Conservation (phyloP, 441 rosid genomes). For the Isatis lusitanica region DNA sequence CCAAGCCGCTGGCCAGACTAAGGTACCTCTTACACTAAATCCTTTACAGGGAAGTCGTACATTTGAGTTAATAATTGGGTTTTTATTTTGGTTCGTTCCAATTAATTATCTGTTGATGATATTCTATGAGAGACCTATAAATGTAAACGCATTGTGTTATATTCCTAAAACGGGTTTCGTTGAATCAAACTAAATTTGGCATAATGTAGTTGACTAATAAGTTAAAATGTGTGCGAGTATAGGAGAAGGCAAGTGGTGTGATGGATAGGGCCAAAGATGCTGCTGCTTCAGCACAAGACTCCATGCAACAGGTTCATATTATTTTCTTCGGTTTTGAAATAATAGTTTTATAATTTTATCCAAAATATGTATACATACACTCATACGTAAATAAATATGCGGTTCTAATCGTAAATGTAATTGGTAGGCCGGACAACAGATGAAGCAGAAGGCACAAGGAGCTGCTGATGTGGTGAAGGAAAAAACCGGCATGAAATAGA, state of each 20-base stretch:
- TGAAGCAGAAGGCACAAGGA: constrained; percentile 38
- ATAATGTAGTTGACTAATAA: background rate
- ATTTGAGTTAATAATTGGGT: background rate
- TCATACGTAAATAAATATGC: background rate
- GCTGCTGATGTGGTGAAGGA: constrained; percentile 36
- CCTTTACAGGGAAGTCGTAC: background rate
- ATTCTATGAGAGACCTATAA: background rate
- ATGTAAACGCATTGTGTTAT: background rate
- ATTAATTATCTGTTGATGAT: background rate
- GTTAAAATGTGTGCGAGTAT: background rate
- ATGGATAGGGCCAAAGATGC: constrained; percentile 35
- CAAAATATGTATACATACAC: background rate
- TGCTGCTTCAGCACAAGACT: constrained; percentile 35
- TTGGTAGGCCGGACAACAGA: constrained; percentile 33
- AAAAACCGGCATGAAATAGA: constrained; percentile 37
- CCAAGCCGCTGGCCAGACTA: constrained; percentile 38
- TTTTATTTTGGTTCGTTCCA: no score
- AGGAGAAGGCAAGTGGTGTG: constrained; percentile 38
- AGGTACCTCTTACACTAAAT: constrained; percentile 18
- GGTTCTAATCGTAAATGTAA: background rate
- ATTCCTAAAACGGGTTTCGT: background rate
- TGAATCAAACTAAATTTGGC: background rate
- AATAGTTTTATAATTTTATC: background rate
- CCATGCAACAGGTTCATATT: constrained; percentile 26
- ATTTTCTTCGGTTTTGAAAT: background rate